Evolutionary conservation across 2,329 filamentous ascomycete genomes (phyloP).

Genomic region (Exserohilum turcica): DNA sequence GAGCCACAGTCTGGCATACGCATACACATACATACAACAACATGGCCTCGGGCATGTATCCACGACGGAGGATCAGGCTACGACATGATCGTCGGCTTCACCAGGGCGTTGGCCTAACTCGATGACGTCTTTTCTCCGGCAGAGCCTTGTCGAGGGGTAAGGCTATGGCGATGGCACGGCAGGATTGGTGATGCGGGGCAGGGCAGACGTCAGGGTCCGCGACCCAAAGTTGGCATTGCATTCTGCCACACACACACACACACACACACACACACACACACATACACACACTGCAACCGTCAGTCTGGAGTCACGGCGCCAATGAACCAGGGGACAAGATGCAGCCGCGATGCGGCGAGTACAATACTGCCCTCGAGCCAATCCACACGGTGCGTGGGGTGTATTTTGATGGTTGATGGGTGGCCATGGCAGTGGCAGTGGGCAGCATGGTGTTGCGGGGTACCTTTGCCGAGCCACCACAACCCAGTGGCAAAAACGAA

Average conservation of each 20-base stretch:
- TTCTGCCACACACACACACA: too few species aligned
- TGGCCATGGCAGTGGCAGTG: background rate
- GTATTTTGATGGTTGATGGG: background rate
- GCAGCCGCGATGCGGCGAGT: background rate
- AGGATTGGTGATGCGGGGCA: constrained; percentile 14
- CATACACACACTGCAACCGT: background rate
- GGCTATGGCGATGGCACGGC: background rate
- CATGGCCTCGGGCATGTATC: background rate
- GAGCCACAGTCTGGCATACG: constrained; percentile 13
- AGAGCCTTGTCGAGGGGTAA: constrained; percentile 2
- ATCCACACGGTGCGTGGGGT: background rate
- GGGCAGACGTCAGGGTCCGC: constrained; percentile 13
- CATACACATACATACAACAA: too few species aligned
- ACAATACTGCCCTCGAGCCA: background rate
- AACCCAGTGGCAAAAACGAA: background rate
- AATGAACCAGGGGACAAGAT: background rate
- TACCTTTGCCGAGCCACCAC: background rate
- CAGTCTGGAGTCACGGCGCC: background rate
- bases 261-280: too few species aligned
- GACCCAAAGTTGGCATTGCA: constrained; percentile 1
- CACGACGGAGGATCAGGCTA: background rate
- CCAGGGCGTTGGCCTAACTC: background rate
- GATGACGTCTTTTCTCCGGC: constrained; percentile 7
- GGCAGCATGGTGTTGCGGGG: constrained; percentile 11
- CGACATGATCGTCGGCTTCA: constrained; percentile 10